A percentile compares a stretch with the other conserved stretches of the same genome.
Evolutionary conservation across 306 rosid species (phyloP).

Genomic region (Citrullus mucosospermus): DNA sequence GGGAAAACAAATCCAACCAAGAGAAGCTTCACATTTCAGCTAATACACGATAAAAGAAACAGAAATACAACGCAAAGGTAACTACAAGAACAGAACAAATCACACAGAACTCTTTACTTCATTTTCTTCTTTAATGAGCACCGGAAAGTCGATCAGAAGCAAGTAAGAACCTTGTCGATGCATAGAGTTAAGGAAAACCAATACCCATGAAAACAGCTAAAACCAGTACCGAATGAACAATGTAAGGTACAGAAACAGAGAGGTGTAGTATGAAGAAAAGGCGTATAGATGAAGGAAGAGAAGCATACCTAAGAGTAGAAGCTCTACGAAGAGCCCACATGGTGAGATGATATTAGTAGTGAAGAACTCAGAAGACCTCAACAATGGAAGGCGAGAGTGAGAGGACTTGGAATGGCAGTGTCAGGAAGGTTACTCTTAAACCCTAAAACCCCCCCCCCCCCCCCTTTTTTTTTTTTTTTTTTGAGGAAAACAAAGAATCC

Average conservation of each 20-base stretch:
- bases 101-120: no score
- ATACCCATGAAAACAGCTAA: not conserved
- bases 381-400: not conserved
- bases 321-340: constrained; percentile 13
- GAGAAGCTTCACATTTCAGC: no score
- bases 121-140: not conserved
- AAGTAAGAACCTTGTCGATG: not conserved
- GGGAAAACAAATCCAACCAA: no score
- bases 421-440: not conserved
- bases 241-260: not conserved
- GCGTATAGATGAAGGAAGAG: not conserved
- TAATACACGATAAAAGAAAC: no score
- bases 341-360: not conserved
- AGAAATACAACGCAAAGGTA: not conserved
- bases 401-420: not conserved
- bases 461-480: no score
- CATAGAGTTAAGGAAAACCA: not conserved
- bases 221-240: not conserved
- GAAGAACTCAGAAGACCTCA: not conserved
- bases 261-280: not conserved
- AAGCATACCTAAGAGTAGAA: constrained; percentile 9
- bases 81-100: not conserved
- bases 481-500: not conserved
- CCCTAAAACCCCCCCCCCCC: no score
- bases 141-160: not conserved